Evolutionary conservation across 352 stramenopile species (phyloP).

Genomic region (Globisporangium cederbergense): DNA sequence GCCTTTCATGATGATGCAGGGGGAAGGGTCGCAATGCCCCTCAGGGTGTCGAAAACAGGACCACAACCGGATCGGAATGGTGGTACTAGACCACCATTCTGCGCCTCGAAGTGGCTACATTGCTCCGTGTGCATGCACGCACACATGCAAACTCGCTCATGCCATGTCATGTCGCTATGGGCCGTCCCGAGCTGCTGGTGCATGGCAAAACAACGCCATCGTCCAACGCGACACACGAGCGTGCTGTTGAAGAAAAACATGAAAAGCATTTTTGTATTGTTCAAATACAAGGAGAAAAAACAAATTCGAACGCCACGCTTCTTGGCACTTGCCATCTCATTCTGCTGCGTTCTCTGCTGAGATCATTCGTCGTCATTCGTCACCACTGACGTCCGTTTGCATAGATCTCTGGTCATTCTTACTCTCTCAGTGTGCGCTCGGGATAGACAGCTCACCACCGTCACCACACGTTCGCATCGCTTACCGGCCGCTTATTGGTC

Average conservation of each 20-base stretch:
- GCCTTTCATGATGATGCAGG: neutral
- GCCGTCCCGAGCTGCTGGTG: neutral
- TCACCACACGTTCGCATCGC: neutral
- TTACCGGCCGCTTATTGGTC: conserved; percentile 72
- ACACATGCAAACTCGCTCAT: too few species aligned
- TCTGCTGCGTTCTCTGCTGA: too few species aligned
- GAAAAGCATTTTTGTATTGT: neutral
- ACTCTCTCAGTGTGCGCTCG: neutral
- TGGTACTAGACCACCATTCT: conserved; percentile 1
- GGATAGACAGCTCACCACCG: neutral
- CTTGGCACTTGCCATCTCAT: too few species aligned
- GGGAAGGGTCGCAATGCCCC: neutral
- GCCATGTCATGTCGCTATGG: neutral
- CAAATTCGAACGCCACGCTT: neutral
- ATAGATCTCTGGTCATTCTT: neutral
- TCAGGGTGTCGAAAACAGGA: neutral
- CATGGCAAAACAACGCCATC: neutral
- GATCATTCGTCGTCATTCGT: neutral
- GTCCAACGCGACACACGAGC: too few species aligned
- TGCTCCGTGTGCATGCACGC: neutral
- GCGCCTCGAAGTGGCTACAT: neutral
- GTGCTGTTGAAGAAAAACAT: neutral
- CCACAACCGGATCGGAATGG: neutral
- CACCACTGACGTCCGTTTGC: too few species aligned
- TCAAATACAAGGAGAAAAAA: neutral